Evolutionary conservation across 495 filamentous ascomycete species (phyloP).

Genomic region (Gamarada debralockiae): DNA sequence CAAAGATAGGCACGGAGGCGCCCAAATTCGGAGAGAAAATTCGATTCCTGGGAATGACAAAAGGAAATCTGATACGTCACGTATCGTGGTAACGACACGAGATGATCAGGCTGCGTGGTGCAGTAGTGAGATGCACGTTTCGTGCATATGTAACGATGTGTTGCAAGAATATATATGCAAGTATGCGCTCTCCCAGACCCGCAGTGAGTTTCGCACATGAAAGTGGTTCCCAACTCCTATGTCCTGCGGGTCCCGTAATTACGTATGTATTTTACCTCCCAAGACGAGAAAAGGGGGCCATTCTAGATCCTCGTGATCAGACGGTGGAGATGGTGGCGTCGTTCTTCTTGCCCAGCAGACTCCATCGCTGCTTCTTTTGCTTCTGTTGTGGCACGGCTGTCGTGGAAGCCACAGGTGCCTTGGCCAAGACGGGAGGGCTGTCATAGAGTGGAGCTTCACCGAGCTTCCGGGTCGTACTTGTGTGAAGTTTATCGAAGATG

Average conservation of each 20-base stretch:
- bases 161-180: background rate
- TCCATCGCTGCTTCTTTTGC: constrained; percentile 22
- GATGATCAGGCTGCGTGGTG: too few species aligned
- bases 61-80: too few species aligned
- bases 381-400: constrained; percentile 4
- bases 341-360: constrained; percentile 18
- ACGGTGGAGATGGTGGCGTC: constrained; percentile 2
- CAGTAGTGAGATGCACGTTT: background rate
- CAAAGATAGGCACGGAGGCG: too few species aligned
- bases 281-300: background rate
- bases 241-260: background rate
- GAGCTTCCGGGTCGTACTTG: constrained; percentile 24
- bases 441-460: constrained; percentile 27
- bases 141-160: background rate
- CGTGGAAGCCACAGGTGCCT: background rate
- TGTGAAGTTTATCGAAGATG: constrained; percentile 26
- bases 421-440: constrained; percentile 10
- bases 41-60: too few species aligned
- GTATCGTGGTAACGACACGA: too few species aligned
- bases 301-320: background rate
- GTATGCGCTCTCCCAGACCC: constrained; percentile 3
- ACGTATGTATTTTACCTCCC: background rate
- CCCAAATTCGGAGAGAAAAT: too few species aligned
- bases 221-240: background rate
- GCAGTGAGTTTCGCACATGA: constrained; percentile 3